Evolutionary conservation across 768 basidiomycete species (phyloP).

Genomic region (Suillus subaureus): DNA sequence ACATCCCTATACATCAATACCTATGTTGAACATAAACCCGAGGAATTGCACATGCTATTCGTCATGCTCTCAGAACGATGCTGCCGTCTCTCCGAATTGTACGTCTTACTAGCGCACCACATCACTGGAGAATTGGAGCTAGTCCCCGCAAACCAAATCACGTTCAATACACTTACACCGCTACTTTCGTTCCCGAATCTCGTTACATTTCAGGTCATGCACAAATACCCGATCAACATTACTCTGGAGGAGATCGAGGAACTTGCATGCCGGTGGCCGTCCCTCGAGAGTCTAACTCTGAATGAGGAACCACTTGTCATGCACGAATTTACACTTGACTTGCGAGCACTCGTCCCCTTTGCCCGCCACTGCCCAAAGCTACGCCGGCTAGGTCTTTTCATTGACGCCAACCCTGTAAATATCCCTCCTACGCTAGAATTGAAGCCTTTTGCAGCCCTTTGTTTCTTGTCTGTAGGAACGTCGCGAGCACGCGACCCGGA

Average conservation of each 20-base stretch:
- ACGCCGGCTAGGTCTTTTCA: constrained; percentile 37
- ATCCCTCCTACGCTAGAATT: constrained; percentile 16
- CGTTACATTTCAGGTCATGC: constrained; percentile 34
- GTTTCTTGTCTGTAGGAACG: constrained; percentile 48
- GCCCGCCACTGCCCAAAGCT: constrained; percentile 42
- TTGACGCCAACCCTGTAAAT: constrained; percentile 34
- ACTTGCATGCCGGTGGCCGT: constrained; percentile 48
- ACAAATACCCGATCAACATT: constrained; percentile 35
- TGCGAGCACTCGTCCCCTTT: constrained; percentile 42
- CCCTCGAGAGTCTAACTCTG: constrained; percentile 44
- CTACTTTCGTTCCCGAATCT: constrained; percentile 35
- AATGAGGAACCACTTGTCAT: constrained; percentile 48
- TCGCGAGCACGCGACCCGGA: constrained; percentile 47
- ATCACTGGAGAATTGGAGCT: constrained; percentile 17
- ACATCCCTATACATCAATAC: constrained; percentile 56
- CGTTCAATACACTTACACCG: constrained; percentile 39
- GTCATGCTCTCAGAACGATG: constrained; percentile 49
- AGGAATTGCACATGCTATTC: constrained; percentile 45
- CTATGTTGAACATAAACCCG: constrained; percentile 44
- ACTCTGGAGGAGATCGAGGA: constrained; percentile 45
- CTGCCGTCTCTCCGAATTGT: constrained; percentile 46
- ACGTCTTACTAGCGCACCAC: constrained; percentile 36
- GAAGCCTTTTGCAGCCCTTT: constrained; percentile 23
- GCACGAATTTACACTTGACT: constrained; percentile 32
- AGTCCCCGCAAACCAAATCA: constrained; percentile 30